Percentiles rank a stretch among this genome's conserved stretches.
phyloP scores from a whole-genome alignment of 345 rosid genomes.

The Hibiscus mutabilis region DNA sequence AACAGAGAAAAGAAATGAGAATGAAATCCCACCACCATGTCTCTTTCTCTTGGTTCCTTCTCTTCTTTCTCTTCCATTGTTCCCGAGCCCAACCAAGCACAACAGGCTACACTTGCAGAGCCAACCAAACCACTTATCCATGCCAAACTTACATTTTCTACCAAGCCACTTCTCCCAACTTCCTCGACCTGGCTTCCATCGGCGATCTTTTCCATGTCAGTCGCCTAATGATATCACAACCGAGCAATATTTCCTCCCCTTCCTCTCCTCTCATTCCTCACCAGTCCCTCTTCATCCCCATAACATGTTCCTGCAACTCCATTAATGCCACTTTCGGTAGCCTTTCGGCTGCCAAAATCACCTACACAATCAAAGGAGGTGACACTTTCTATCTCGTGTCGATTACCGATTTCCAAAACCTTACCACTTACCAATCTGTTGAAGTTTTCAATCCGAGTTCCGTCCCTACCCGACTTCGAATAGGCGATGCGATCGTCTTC shows the following conservation, averaged over 20 bases:
- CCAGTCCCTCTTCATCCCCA: slow-evolving; percentile 54
- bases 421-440: slow-evolving; percentile 61
- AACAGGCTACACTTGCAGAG: slow-evolving; percentile 35
- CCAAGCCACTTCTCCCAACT: slow-evolving; percentile 34
- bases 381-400: slow-evolving; percentile 45
- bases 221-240: slow-evolving; percentile 48
- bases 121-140: slow-evolving; percentile 35
- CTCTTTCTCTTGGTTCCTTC: slow-evolving; percentile 16
- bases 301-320: slow-evolving; percentile 50
- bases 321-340: slow-evolving; percentile 19
- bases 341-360: slow-evolving; percentile 43
- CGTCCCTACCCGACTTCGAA: slow-evolving; percentile 29
- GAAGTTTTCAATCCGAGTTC: slow-evolving; percentile 47
- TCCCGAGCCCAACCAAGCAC: slow-evolving; percentile 34
- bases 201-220: slow-evolving; percentile 59
- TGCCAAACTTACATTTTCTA: slow-evolving; percentile 58
- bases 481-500: slow-evolving; percentile 36
- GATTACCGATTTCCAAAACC: slow-evolving; percentile 29
- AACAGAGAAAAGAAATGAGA: slow-evolving; percentile 17
- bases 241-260: slow-evolving; percentile 55
- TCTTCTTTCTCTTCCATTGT: slow-evolving; percentile 17
- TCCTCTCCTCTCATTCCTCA: slow-evolving; percentile 33
- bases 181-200: slow-evolving; percentile 48
- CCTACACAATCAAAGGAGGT: slow-evolving; percentile 31
- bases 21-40: slow-evolving; percentile 5